A percentile compares a stretch with the other conserved stretches of the same genome.
Conservation (phyloP, 2,329 filamentous ascomycete species). For the Chaetomiaceae sp. region DNA sequence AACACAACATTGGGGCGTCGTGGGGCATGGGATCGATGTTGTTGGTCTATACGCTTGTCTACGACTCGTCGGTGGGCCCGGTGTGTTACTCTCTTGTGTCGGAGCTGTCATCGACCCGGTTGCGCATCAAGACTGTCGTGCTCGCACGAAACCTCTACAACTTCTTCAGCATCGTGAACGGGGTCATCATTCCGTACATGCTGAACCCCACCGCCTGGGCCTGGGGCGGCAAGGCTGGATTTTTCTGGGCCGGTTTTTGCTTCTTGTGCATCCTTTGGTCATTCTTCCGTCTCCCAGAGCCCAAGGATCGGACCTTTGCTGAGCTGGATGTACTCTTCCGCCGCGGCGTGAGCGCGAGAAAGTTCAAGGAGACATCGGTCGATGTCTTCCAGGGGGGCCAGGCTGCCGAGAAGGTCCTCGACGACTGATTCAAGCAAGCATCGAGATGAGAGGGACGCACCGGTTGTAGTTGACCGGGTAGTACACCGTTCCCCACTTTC, state of each 20-base stretch:
- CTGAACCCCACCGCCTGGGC: slow-evolving; percentile 30
- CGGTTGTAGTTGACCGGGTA: too few species aligned
- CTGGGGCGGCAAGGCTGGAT: slow-evolving; percentile 36
- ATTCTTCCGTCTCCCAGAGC: slow-evolving; percentile 25
- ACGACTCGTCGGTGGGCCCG: slow-evolving; percentile 27
- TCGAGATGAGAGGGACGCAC: too few species aligned
- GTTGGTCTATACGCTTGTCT: slow-evolving; percentile 22
- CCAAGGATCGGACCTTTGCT: slow-evolving; percentile 22
- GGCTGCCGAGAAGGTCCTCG: too few species aligned
- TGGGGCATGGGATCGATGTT: slow-evolving; percentile 23
- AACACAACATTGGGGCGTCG: background rate
- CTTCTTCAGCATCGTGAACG: slow-evolving; percentile 29
- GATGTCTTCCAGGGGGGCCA: too few species aligned
- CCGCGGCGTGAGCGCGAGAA: slow-evolving; percentile 16
- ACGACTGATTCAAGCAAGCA: too few species aligned
- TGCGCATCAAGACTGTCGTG: slow-evolving; percentile 44
- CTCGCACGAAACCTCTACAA: slow-evolving; percentile 30
- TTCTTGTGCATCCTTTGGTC: slow-evolving; percentile 35
- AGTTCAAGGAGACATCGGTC: slow-evolving; percentile 12
- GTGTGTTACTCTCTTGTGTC: slow-evolving; percentile 26
- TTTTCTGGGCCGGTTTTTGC: slow-evolving; percentile 35
- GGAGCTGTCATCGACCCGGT: slow-evolving; percentile 25
- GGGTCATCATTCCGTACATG: slow-evolving; percentile 24
- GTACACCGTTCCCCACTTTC: too few species aligned
- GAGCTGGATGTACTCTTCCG: slow-evolving; percentile 26